Percentiles rank a stretch among this genome's conserved stretches.
phyloP scores from a whole-genome alignment of 2,329 filamentous ascomycete genomes.

The Aspergillus thermomutatus region DNA sequence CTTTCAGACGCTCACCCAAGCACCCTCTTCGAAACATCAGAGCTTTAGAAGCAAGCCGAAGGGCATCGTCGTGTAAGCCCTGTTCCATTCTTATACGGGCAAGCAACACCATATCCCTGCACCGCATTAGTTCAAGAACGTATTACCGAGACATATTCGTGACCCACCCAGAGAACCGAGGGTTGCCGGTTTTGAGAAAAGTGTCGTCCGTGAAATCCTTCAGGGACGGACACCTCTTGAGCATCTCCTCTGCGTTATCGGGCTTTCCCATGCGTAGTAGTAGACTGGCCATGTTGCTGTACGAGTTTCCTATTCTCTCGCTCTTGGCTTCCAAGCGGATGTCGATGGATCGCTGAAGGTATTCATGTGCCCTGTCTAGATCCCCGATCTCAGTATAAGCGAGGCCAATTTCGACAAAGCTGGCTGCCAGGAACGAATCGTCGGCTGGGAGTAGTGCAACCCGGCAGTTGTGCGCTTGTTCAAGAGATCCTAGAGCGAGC shows the following conservation, averaged over 20 bases:
- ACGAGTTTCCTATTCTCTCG: slow-evolving; percentile 37
- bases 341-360: slow-evolving; percentile 29
- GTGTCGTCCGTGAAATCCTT: slow-evolving; percentile 38
- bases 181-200: slow-evolving; percentile 28
- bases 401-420: slow-evolving; percentile 25
- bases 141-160: too few relatives aligned
- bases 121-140: not conserved
- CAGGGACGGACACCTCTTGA: slow-evolving; percentile 30
- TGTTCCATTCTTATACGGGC: slow-evolving; percentile 7
- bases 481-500: slow-evolving; percentile 10
- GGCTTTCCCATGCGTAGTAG: slow-evolving; percentile 32
- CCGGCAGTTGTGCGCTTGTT: slow-evolving; percentile 7
- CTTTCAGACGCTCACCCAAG: slow-evolving; percentile 10
- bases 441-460: slow-evolving; percentile 1
- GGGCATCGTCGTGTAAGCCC: slow-evolving; percentile 3
- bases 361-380: slow-evolving; percentile 24
- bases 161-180: slow-evolving; percentile 11
- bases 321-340: slow-evolving; percentile 28
- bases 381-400: slow-evolving; percentile 33
- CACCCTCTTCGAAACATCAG: slow-evolving; percentile 6
- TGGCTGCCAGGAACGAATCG: slow-evolving; percentile 5
- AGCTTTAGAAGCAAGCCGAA: slow-evolving; percentile 8
- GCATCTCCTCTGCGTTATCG: slow-evolving; percentile 34
- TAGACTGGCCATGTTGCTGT: slow-evolving; percentile 37
- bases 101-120: slow-evolving; percentile 5